A percentile compares a stretch with the other conserved stretches of the same genome.
Conservation (phyloP, 495 filamentous ascomycete species). For the Hypoxylon crocopeplum region DNA sequence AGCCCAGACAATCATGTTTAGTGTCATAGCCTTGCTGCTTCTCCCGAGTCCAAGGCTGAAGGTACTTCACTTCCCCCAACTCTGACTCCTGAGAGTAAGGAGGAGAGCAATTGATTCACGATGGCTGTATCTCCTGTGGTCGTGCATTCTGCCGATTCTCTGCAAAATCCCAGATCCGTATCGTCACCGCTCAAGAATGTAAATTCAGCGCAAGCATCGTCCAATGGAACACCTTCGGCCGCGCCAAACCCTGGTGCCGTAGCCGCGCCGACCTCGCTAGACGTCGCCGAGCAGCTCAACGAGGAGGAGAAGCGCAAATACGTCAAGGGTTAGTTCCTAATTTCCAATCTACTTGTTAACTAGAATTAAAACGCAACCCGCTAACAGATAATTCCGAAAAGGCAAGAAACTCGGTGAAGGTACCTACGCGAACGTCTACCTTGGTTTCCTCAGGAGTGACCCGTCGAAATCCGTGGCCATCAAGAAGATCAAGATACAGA, state of each 20-base stretch:
- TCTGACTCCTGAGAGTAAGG: background rate
- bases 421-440: constrained; percentile 95
- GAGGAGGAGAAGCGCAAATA: constrained; percentile 86
- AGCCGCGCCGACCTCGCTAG: constrained; percentile 43
- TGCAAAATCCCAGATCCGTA: constrained; percentile 28
- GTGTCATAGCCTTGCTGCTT: constrained; percentile 15
- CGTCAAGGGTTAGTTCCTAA: constrained; percentile 70
- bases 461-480: constrained; percentile 81
- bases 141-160: constrained; percentile 31
- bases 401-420: constrained; percentile 93
- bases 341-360: background rate
- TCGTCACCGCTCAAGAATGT: constrained; percentile 43
- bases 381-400: constrained; percentile 43
- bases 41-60: constrained; percentile 21
- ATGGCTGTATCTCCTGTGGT: constrained; percentile 47
- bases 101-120: background rate
- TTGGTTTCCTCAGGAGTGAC: constrained; percentile 74
- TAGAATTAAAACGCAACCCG: background rate
- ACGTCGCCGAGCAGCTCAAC: constrained; percentile 87
- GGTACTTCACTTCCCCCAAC: background rate
- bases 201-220: constrained; percentile 40
- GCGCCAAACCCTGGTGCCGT: constrained; percentile 33
- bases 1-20: background rate
- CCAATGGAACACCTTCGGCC: constrained; percentile 42
- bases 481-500: constrained; percentile 97